Evolutionary conservation across 164 flowering plant genomes (phyloP).

Genomic region (Amborella trichopoda): DNA sequence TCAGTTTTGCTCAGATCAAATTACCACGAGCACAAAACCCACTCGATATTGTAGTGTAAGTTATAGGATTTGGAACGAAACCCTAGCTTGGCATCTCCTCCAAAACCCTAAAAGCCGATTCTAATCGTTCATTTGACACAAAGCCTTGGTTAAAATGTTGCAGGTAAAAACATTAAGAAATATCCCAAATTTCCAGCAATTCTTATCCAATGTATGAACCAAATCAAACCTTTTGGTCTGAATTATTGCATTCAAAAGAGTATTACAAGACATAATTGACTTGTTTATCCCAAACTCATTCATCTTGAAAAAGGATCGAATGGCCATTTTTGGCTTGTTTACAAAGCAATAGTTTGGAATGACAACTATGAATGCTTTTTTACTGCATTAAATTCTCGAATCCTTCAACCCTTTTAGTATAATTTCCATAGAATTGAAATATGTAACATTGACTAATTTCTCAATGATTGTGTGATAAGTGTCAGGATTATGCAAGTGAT

Average conservation of each 20-base stretch:
- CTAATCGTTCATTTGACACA: slow-evolving; percentile 47
- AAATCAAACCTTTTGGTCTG: slow-evolving; percentile 43
- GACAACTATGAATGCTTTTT: slow-evolving; percentile 40
- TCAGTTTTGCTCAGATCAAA: slow-evolving; percentile 43
- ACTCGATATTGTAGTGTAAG: slow-evolving; percentile 57
- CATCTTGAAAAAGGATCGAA: slow-evolving; percentile 41
- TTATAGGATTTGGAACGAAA: slow-evolving; percentile 62
- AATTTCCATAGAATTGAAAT: slow-evolving; percentile 39
- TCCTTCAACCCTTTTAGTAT: slow-evolving; percentile 29
- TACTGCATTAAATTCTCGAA: slow-evolving; percentile 37
- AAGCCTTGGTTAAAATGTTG: slow-evolving; percentile 62
- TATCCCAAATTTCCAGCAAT: slow-evolving; percentile 32
- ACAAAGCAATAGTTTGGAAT: slow-evolving; percentile 68
- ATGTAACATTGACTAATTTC: slow-evolving; percentile 57
- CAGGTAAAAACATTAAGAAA: slow-evolving; percentile 61
- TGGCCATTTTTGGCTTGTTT: slow-evolving; percentile 31
- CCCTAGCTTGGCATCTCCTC: slow-evolving; percentile 87
- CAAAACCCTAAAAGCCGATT: slow-evolving; percentile 47
- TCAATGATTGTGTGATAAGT: slow-evolving; percentile 58
- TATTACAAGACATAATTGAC: slow-evolving; percentile 59
- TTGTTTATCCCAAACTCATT: slow-evolving; percentile 32
- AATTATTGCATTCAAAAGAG: slow-evolving; percentile 59
- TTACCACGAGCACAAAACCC: slow-evolving; percentile 55
- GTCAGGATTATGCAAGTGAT: slow-evolving; percentile 50
- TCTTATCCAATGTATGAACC: slow-evolving; percentile 48